Conservation (phyloP, 768 basidiomycete species). For the Boletus rex-veris region DNA sequence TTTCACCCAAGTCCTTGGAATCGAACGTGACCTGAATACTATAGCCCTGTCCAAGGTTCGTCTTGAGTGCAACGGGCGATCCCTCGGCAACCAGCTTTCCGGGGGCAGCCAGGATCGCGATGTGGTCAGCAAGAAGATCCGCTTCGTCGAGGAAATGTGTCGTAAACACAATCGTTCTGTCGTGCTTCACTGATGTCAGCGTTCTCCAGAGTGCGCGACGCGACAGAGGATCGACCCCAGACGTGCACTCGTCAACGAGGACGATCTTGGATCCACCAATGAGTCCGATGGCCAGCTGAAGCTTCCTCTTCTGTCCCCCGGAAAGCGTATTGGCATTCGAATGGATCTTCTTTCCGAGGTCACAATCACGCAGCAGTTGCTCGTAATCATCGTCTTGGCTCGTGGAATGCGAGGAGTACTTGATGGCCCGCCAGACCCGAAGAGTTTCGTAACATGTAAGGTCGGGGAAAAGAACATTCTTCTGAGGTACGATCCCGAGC, state of each 20-base stretch:
- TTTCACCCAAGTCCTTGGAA: constrained; percentile 29
- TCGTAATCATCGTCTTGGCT: constrained; percentile 53
- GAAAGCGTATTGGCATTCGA: constrained; percentile 63
- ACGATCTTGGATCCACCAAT: constrained; percentile 70
- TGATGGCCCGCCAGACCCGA: constrained; percentile 68
- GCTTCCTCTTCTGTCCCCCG: constrained; percentile 80
- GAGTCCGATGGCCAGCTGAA: constrained; percentile 79
- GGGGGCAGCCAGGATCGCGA: constrained; percentile 71
- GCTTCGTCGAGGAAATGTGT: constrained; percentile 84
- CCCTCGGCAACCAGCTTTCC: constrained; percentile 73
- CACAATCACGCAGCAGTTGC: constrained; percentile 67
- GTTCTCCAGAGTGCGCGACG: constrained; percentile 76
- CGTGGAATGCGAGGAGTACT: constrained; percentile 46
- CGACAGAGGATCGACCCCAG: constrained; percentile 79
- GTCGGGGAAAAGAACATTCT: constrained; percentile 79
- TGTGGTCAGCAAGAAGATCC: constrained; percentile 71
- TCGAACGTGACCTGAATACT: constrained; percentile 54
- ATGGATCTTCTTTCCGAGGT: constrained; percentile 65
- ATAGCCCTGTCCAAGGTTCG: constrained; percentile 69
- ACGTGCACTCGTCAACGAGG: constrained; percentile 69
- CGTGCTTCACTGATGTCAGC: constrained; percentile 60
- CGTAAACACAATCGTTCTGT: constrained; percentile 70
- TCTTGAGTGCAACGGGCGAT: constrained; percentile 72
- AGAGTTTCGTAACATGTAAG: constrained; percentile 72
- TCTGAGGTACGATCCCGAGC: constrained; percentile 77